Base-by-base conservation (phyloP, 257 asterid species). In the Solanum sitiens region DNA sequence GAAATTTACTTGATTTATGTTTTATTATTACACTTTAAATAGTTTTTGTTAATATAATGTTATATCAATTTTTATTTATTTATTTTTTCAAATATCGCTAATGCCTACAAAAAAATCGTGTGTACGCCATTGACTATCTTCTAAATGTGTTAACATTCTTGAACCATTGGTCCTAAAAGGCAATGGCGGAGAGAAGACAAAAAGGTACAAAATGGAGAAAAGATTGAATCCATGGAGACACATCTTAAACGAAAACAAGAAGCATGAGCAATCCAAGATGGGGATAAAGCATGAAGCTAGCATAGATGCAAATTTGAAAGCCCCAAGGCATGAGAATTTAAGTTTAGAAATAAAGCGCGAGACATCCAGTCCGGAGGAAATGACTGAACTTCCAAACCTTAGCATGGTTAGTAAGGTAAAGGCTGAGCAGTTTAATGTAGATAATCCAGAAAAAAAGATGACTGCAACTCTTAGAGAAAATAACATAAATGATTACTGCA, bases 141-240 rank as follows among this genome's bases (percentile, higher is more conserved):
- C n/a, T 86, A 53, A 61, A 37, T 33, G 15, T 61, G 35, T 65
- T 25, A 4, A 27, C 45, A 15, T 86, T 85, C 59, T 71, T 77
- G 87, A 88, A 85, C 53, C 37, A 65, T 83, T 94, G 98, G 94
- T 83, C 86, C 93, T 83, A 94, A 92, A 95, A 96, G 91, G 87
- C 95, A 92, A 87, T 68, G 93, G 40, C 93, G 87, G 35, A 93
- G 86, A 92, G 89, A 88, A 90, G 72, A 93, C 94, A 32, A 89
- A 90, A 53, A 94, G 93, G 83, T 91, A 90, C 61, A 90, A 90
- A 87, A 83, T 92, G 21, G 93, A 73, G 47, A 91, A 91, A 89
- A 88, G 92, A 50, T 88, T 89, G 68, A 94, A 91, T 83, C 97
- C 96, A 10, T 95, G 98, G 98, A 93, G 97, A 89, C 91, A 88